phyloP scores from a whole-genome alignment of 2,329 filamentous ascomycete genomes.

The Paecilomyces niveus region DNA sequence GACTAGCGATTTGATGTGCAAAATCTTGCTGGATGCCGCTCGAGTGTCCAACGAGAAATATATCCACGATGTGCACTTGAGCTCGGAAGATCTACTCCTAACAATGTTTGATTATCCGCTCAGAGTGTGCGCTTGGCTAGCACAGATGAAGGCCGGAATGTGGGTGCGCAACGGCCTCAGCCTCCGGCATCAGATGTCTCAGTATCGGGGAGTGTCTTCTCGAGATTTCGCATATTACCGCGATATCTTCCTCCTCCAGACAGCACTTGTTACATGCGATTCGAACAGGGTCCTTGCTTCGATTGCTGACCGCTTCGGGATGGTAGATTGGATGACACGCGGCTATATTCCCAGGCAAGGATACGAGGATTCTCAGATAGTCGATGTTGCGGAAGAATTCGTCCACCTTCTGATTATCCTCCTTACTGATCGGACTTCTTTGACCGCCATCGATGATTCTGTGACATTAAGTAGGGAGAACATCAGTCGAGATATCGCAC shows the following conservation, averaged over 20 bases:
- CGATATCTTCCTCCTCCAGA: constrained; percentile 90
- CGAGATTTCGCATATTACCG: constrained; percentile 90
- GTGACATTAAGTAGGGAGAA: constrained; percentile 55
- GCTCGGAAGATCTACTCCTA: constrained; percentile 72
- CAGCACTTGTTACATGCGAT: constrained; percentile 78
- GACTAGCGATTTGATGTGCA: constrained; percentile 57
- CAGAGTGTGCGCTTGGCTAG: constrained; percentile 89
- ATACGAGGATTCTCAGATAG: constrained; percentile 78
- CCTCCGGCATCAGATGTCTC: constrained; percentile 86
- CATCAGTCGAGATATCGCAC: constrained; percentile 82
- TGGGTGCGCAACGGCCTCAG: constrained; percentile 98
- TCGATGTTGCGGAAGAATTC: constrained; percentile 94
- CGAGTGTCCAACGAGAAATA: constrained; percentile 44
- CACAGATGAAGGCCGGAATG: constrained; percentile 97
- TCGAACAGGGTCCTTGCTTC: constrained; percentile 78
- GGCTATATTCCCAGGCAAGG: constrained; percentile 66
- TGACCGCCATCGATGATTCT: constrained; percentile 41
- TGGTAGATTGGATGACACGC: constrained; percentile 80
- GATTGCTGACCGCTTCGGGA: constrained; percentile 84
- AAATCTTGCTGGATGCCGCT: constrained; percentile 64
- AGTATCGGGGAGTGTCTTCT: constrained; percentile 82
- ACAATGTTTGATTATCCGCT: constrained; percentile 89
- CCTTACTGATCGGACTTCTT: constrained; percentile 76
- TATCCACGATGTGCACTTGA: constrained; percentile 51
- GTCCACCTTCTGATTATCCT: constrained; percentile 87